phyloP scores from a whole-genome alignment of 331 rosid species.

The Dryas integrifolia region DNA sequence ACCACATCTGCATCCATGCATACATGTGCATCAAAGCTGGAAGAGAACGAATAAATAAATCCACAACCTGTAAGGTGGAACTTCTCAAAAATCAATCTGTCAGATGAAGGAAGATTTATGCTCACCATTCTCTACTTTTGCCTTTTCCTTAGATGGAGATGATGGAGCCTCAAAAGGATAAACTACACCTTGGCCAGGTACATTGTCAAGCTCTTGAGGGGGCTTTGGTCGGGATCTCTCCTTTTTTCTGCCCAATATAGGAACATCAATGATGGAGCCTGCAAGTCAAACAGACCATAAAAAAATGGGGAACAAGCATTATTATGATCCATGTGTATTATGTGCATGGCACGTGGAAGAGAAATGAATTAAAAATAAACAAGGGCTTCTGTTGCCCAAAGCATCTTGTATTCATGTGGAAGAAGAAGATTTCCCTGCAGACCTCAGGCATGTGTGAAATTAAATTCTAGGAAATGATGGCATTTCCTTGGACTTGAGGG shows the following conservation, averaged over 20 bases:
- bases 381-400: not conserved
- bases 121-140: conserved; percentile 33
- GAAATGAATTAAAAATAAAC: not conserved
- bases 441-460: not conserved
- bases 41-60: not conserved
- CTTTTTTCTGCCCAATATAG: conserved; percentile 44
- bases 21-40: not conserved
- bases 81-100: too few species aligned
- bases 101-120: conserved; percentile 18
- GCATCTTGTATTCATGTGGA: not conserved
- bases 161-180: conserved; percentile 45
- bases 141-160: conserved; percentile 39
- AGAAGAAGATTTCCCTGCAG: not conserved
- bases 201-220: conserved; percentile 40
- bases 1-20: not conserved
- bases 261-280: conserved; percentile 50
- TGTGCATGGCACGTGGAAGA: not conserved
- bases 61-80: not conserved
- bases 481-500: not conserved
- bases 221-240: conserved; percentile 56
- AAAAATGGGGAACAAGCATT: not conserved
- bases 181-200: conserved; percentile 34
- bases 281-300: conserved; percentile 26
- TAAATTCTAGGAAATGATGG: conserved; percentile 9
- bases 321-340: not conserved